Base-by-base conservation (phyloP, 169 alveolate genomes). In the Plasmodium coatneyi region DNA sequence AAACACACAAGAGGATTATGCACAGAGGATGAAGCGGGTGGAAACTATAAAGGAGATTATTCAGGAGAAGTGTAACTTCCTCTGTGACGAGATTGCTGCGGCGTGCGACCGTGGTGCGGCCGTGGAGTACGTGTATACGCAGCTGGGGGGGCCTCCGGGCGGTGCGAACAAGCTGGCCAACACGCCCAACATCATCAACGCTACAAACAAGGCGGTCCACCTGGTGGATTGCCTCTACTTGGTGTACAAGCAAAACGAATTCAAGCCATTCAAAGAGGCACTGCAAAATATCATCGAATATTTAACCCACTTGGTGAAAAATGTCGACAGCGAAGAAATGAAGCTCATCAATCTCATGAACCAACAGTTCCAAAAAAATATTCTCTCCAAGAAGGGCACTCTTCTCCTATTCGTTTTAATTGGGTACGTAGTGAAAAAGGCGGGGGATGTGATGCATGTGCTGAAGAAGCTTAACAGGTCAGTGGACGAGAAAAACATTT, bases 271-370 rank as follows among this genome's bases (percentile, higher is more conserved):
- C 82, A 87, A 79, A 34, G 87, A 76, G 54, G 89, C 93, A 14
- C 19, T 87, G 19, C 56, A 78, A 60, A 56, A 87, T 41, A 78
- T 87, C n/a, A 79, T 87, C 19, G 90, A 87, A 43, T 87, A 87
- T 71, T 49, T 87, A 49, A 80, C 80, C 28, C 78, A 87, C 41
- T 41, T 87, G 46, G 78, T 87, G 12, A 87, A 79, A 72, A 87
- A 87, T 36, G 49, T 87, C 19, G 93, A 80, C 10, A 43, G 43
- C 39, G 90, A 87, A 1, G 36, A 87, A 87, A 39, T 87, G 82
- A 87, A 87, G 32, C 72, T 87, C 22, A 87, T 87, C 36, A 87
- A 87, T 66, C 93, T 87, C 43, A 79, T 87, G 89, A 87, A 87
- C 25, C 28, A 52, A 41, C 70, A 66, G 32, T 87, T 87, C 49